Percentiles rank a stretch among this genome's conserved stretches.
phyloP scores from a whole-genome alignment of 2,329 filamentous ascomycete species.

The Aspergillus amoenus region DNA sequence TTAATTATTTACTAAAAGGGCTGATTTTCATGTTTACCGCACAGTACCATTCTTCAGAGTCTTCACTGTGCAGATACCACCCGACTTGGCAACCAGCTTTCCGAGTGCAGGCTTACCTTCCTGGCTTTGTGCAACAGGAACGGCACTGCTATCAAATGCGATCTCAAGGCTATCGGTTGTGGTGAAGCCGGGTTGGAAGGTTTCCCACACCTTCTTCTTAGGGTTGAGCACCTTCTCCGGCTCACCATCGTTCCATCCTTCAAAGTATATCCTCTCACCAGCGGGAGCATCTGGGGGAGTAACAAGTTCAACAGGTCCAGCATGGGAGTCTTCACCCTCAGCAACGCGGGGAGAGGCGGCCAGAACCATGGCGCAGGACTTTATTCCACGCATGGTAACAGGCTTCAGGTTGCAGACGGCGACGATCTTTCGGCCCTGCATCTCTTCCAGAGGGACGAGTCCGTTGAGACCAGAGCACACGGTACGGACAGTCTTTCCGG shows the following conservation, averaged over 20 bases:
- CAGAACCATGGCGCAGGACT: constrained; percentile 84
- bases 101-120: constrained; percentile 56
- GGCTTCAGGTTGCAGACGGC: constrained; percentile 98
- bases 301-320: constrained; percentile 88
- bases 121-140: constrained; percentile 72
- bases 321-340: constrained; percentile 83
- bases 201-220: constrained; percentile 99
- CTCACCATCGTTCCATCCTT: constrained; percentile 83
- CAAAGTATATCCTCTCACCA: constrained; percentile 87
- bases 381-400: constrained; percentile 95
- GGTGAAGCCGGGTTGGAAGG: constrained; percentile 91
- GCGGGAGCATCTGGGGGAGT: constrained; percentile 74
- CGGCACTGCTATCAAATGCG: constrained; percentile 76
- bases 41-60: constrained; percentile 78
- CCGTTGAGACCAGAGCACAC: constrained; percentile 97
- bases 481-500: constrained; percentile 87
- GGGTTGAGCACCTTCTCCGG: constrained; percentile 93
- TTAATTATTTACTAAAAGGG: neutral
- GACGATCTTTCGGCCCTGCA: constrained; percentile 94
- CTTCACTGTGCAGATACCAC: constrained; percentile 80
- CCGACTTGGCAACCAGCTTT: constrained; percentile 70
- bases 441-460: constrained; percentile 85
- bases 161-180: constrained; percentile 80
- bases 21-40: constrained; percentile 56
- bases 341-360: constrained; percentile 82